Conservation (phyloP, 2,329 filamentous ascomycete genomes). For the Hypoxylon sp. region DNA sequence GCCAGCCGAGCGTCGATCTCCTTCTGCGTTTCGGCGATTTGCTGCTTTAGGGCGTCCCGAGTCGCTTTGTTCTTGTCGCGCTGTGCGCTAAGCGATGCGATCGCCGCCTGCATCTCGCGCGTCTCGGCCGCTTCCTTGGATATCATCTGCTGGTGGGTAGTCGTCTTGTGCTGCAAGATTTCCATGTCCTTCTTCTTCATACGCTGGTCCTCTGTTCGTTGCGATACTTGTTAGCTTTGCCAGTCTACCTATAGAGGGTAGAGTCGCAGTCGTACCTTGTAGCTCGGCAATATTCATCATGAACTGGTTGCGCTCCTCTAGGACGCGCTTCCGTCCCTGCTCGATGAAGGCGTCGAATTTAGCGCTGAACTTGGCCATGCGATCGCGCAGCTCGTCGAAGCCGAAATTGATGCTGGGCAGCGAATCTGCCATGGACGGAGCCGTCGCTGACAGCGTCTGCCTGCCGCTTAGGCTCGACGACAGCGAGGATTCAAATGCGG, state of each 20-base stretch:
- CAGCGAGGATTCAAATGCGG: conserved; percentile 77
- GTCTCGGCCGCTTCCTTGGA: conserved; percentile 83
- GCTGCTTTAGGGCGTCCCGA: conserved; percentile 70
- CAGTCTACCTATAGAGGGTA: background rate
- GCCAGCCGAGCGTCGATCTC: conserved; percentile 78
- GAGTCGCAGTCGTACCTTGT: conserved; percentile 73
- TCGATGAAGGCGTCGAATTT: conserved; percentile 97
- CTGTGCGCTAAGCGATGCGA: conserved; percentile 70
- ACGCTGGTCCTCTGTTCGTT: conserved; percentile 82
- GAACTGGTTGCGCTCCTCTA: conserved; percentile 96
- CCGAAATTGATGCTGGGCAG: conserved; percentile 94
- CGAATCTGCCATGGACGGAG: conserved; percentile 79
- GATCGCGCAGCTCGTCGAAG: conserved; percentile 93
- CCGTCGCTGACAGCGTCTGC: conserved; percentile 68
- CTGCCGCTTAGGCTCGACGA: conserved; percentile 74
- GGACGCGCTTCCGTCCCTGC: conserved; percentile 85
- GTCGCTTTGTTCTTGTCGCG: conserved; percentile 72
- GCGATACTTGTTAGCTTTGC: conserved; percentile 5
- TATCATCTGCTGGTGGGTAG: conserved; percentile 79
- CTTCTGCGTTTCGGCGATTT: conserved; percentile 77
- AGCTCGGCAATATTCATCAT: conserved; percentile 90
- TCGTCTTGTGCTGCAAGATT: conserved; percentile 80
- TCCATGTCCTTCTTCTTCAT: conserved; percentile 91
- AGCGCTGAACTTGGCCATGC: conserved; percentile 92
- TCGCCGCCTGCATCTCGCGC: conserved; percentile 78